Conservation (phyloP, 2,329 filamentous ascomycete genomes). For the Pseudopithomyces chartarum region DNA sequence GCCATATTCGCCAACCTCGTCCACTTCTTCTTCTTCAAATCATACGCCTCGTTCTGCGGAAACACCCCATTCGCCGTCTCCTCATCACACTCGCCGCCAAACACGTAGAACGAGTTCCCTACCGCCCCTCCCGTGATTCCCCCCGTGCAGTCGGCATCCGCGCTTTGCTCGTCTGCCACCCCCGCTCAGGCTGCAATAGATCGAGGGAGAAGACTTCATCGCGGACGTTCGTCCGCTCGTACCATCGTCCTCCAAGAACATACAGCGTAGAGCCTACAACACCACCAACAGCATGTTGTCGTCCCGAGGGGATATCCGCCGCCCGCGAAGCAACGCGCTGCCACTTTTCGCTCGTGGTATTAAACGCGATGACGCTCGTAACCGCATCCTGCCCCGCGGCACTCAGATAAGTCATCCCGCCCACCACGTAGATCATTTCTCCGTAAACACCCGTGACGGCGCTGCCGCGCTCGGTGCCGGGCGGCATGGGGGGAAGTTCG, state of each 20-base stretch:
- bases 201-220: conserved; percentile 11
- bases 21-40: conserved; percentile 7
- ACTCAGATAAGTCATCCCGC: conserved; percentile 7
- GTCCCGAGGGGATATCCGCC: conserved; percentile 8
- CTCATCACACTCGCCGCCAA: conserved; percentile 14
- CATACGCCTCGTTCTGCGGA: conserved; percentile 8
- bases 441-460: conserved; percentile 9
- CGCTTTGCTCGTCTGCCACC: not conserved
- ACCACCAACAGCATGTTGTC: conserved; percentile 13
- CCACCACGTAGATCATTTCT: conserved; percentile 13
- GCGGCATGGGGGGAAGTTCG: conserved; percentile 5
- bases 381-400: not conserved
- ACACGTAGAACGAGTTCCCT: conserved; percentile 10
- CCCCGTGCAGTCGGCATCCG: conserved; percentile 15
- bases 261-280: conserved; percentile 8
- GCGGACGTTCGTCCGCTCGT: not conserved
- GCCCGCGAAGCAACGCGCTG: not conserved
- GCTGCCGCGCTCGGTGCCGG: conserved; percentile 7
- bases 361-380: conserved; percentile 2
- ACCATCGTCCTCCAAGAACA: not conserved
- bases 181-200: conserved; percentile 4
- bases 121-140: conserved; percentile 1
- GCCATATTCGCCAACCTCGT: conserved; percentile 3
- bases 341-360: not conserved
- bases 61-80: conserved; percentile 12